These are phyloP conservation scores for Tulasnella sp. DNA, from an alignment of 768 basidiomycete genomes.

Conservation along the genomic window DNA sequence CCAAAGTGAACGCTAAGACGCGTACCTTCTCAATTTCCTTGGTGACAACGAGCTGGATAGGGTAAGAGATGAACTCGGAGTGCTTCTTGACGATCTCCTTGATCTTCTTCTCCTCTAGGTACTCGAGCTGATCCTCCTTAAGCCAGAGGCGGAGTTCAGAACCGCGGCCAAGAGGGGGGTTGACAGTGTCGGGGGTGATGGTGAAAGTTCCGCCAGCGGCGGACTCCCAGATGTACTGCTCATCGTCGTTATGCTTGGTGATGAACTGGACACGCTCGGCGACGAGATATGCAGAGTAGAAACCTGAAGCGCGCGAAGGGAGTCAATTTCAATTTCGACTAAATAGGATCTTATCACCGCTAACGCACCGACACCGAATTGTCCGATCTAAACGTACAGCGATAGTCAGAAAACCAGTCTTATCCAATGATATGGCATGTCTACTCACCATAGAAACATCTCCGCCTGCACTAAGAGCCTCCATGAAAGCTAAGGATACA, in stretches of 20 bases:
- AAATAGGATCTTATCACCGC: slow-evolving; percentile 2
- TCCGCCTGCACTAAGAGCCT: slow-evolving; percentile 64
- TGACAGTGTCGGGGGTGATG: slow-evolving; percentile 86
- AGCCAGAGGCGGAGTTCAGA: slow-evolving; percentile 84
- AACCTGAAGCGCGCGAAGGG: slow-evolving; percentile 34
- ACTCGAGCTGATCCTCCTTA: slow-evolving; percentile 98
- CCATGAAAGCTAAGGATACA: slow-evolving; percentile 83
- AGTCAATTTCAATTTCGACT: neutral
- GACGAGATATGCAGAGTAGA: slow-evolving; percentile 99
- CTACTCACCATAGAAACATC: slow-evolving; percentile 49
- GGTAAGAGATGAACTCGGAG: slow-evolving; percentile 99
- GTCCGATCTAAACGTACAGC: slow-evolving; percentile 20
- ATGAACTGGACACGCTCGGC: slow-evolving; percentile 97
- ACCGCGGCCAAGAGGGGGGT: slow-evolving; percentile 87
- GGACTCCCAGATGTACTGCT: slow-evolving; percentile 99
- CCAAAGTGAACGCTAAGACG: neutral
- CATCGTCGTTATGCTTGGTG: slow-evolving; percentile 99
- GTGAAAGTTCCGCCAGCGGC: slow-evolving; percentile 99
- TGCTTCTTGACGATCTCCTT: slow-evolving; percentile 99
- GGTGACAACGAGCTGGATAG: slow-evolving; percentile 94
- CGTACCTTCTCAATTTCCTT: slow-evolving; percentile 98
- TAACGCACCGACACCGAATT: slow-evolving; percentile 80
- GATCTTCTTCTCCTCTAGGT: slow-evolving; percentile 98
- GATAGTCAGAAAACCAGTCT: neutral
- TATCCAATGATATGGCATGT: slow-evolving; percentile 21